These are phyloP conservation scores for Strobilomyces dryophilus DNA, from an alignment of 768 basidiomycete species.

Conservation along the genomic window DNA sequence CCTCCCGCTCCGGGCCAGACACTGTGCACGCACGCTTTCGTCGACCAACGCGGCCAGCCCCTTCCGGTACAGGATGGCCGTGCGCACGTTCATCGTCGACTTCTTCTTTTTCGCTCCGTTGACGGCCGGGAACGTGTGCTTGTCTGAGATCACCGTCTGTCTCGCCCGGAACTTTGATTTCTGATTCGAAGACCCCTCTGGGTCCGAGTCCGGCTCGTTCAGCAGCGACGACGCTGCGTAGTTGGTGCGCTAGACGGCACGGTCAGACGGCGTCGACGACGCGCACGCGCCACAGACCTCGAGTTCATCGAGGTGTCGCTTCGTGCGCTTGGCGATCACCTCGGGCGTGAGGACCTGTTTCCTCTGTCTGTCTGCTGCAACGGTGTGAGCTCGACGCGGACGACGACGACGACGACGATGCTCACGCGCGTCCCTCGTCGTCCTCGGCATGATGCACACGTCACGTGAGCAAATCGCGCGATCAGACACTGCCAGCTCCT, in stretches of 20 bases:
- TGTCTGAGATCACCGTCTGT: slow-evolving; percentile 72
- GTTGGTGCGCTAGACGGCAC: slow-evolving; percentile 61
- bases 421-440: slow-evolving; percentile 33
- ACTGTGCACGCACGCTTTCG: slow-evolving; percentile 62
- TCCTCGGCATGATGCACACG: slow-evolving; percentile 13
- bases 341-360: slow-evolving; percentile 52
- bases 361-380: slow-evolving; percentile 43
- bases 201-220: slow-evolving; percentile 30
- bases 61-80: slow-evolving; percentile 80
- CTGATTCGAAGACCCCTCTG: slow-evolving; percentile 19
- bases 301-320: slow-evolving; percentile 77
- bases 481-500: neutral
- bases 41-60: slow-evolving; percentile 68
- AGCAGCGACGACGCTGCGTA: slow-evolving; percentile 49
- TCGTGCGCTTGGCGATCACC: slow-evolving; percentile 69
- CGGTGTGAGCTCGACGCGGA: slow-evolving; percentile 7
- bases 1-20: neutral
- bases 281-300: slow-evolving; percentile 45
- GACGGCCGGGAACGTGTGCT: slow-evolving; percentile 42
- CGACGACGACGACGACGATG: neutral
- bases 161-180: slow-evolving; percentile 62
- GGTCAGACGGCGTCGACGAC: neutral
- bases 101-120: slow-evolving; percentile 56
- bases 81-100: slow-evolving; percentile 75
- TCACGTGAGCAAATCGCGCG: slow-evolving; percentile 23